Conservation (phyloP, 2,329 filamentous ascomycete species). For the Coniochaeta ligniaria region DNA sequence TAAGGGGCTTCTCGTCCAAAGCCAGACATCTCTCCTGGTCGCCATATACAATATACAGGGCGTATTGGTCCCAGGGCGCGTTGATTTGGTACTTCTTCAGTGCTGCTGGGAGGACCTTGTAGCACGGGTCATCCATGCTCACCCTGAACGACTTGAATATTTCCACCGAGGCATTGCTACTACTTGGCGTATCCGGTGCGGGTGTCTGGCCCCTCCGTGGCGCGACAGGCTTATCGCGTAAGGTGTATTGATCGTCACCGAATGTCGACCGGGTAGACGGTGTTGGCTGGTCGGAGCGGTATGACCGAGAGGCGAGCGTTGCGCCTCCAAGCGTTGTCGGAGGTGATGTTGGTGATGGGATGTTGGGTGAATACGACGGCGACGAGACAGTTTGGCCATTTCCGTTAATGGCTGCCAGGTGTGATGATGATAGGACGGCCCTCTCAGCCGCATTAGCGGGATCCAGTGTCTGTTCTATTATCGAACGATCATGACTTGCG, state of each 20-base stretch:
- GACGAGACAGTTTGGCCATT: constrained; percentile 45
- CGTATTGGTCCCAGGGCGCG: constrained; percentile 94
- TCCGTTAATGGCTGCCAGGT: constrained; percentile 64
- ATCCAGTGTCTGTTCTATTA: constrained; percentile 59
- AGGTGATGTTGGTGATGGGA: constrained; percentile 64
- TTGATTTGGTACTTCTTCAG: constrained; percentile 98
- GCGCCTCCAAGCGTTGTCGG: constrained; percentile 41
- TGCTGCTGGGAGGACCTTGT: constrained; percentile 92
- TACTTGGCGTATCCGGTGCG: constrained; percentile 52
- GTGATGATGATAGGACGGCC: constrained; percentile 59
- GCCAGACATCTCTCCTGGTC: constrained; percentile 92
- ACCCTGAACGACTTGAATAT: constrained; percentile 99
- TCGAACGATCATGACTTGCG: constrained; percentile 57
- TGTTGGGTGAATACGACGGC: constrained; percentile 54
- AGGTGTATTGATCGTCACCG: constrained; percentile 32
- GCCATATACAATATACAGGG: constrained; percentile 97
- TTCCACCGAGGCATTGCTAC: constrained; percentile 63
- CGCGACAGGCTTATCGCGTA: constrained; percentile 29
- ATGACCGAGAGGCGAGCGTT: constrained; percentile 54
- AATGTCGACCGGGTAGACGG: constrained; percentile 50
- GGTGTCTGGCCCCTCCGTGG: constrained; percentile 56
- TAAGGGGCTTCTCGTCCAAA: constrained; percentile 86
- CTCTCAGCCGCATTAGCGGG: constrained; percentile 62
- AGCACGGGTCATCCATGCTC: constrained; percentile 94
- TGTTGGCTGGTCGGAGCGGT: constrained; percentile 48